Evolutionary conservation across 345 rosid genomes (phyloP).

Genomic region (Laguncularia racemosa): DNA sequence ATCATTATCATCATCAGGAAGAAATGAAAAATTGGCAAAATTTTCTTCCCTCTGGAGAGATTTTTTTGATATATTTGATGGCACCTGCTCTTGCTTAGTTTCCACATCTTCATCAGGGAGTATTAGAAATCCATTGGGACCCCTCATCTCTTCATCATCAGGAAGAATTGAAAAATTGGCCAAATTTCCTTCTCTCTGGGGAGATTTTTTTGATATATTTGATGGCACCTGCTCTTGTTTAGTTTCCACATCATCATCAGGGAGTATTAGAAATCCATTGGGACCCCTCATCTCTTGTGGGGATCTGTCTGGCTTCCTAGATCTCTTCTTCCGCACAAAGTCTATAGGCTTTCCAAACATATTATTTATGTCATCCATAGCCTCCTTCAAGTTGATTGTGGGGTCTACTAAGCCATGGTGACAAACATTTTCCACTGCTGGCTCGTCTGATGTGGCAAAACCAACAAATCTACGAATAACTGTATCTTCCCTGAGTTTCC

Average conservation of each 20-base stretch:
- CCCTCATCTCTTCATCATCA: conserved; percentile 44
- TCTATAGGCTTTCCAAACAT: conserved; percentile 97
- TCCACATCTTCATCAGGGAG: conserved; percentile 72
- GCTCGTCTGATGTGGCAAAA: conserved; percentile 62
- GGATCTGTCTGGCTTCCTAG: conserved; percentile 44
- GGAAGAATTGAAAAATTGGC: conserved; percentile 63
- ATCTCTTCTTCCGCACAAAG: conserved; percentile 63
- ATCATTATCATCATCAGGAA: conserved; percentile 76
- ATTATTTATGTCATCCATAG: conserved; percentile 87
- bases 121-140: conserved; percentile 52
- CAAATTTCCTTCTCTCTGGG: conserved; percentile 22
- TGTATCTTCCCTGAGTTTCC: conserved; percentile 73
- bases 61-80: conserved; percentile 15
- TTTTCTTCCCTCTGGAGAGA: conserved; percentile 21
- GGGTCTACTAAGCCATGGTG: conserved; percentile 99
- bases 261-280: conserved; percentile 66
- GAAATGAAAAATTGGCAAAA: conserved; percentile 52
- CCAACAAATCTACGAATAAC: conserved; percentile 83
- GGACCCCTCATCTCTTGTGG: conserved; percentile 24
- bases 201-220: conserved; percentile 15
- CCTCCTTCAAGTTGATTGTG: conserved; percentile 93
- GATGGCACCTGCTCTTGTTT: conserved; percentile 16
- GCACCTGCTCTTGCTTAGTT: conserved; percentile 14
- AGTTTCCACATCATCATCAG: conserved; percentile 57
- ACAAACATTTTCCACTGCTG: conserved; percentile 80